Percentiles rank a stretch among this genome's conserved stretches.
phyloP scores from a whole-genome alignment of 78 protist species.

The Guillardia theta region DNA sequence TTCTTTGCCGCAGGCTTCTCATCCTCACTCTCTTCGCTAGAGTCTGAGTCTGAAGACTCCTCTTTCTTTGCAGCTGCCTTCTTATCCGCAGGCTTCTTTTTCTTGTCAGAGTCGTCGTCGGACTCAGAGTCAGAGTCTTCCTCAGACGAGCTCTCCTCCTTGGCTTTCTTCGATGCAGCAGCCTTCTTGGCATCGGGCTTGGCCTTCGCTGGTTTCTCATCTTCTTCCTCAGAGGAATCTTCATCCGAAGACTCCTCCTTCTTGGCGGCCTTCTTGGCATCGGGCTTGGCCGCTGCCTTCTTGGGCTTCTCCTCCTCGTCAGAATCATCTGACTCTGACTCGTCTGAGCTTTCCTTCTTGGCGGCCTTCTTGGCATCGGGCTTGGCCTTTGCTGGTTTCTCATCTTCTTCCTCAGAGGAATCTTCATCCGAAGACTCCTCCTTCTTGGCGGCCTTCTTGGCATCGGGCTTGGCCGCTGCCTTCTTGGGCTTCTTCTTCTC shows the following conservation, averaged over 20 bases:
- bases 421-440: background rate
- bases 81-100: background rate
- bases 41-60: background rate
- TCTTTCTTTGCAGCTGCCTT: background rate
- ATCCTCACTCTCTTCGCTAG: background rate
- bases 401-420: background rate
- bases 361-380: background rate
- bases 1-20: constrained; percentile 34
- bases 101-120: background rate
- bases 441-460: background rate
- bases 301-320: background rate
- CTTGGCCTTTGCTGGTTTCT: background rate
- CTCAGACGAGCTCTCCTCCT: background rate
- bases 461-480: background rate
- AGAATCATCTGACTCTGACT: background rate
- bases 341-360: background rate
- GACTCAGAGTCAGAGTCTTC: background rate
- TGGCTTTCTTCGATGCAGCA: background rate
- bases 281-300: background rate
- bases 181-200: background rate
- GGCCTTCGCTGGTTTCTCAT: background rate
- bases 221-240: background rate
- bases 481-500: background rate
- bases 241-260: constrained; percentile 1
- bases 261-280: background rate